Base-by-base conservation (phyloP, 257 asterid genomes). In the Solanum verrucosum region DNA sequence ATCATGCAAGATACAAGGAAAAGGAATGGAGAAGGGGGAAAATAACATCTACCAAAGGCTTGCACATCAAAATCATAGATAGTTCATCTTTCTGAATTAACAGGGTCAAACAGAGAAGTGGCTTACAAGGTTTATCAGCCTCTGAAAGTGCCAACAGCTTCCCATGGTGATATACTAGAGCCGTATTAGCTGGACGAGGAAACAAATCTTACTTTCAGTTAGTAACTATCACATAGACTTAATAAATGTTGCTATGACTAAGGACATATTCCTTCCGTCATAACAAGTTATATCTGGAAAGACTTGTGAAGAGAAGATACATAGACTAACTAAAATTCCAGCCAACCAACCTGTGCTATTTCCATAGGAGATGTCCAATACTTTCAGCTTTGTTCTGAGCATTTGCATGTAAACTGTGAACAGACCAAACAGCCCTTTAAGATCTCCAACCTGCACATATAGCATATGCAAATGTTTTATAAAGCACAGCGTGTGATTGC, bases 61-160 rank as follows among this genome's bases (percentile, higher is more conserved):
- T 81, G 40, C 42, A 81, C 85, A 29, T 81, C 85, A 38, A 85
- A 44, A 85, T 65, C 78, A 85, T 85, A 60, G 87, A 85, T 25
- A 16, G 7, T 10, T 35, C 40, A 67, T 85, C 35, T 85, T n/a
- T 65, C 38, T 37, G 7, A 85, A 52, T 33, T 7, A 11, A 37
- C 29, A 59, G 7, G 78, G 78, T 79, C 52, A 85, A 52, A n/a
- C 67, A 85, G 70, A 87, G 83, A 68, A 68, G 88, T 87, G 92
- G 84, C 94, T 93, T 93, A 97, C 99, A 97, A 89, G 99, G 99
- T 92, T 97, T 97, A 91, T 97, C 98, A 40, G 85, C 98, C 92
- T 97, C 99, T 42, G 90, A 87, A 88, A 97, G 99, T 72, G 98
- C 99, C 93, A 95, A 90, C 87, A 97, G 98, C 94, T 96, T 95